Evolutionary conservation across 768 basidiomycete species (phyloP), one percentile per base, ranked within the genome.

Genomic region (Cystofilobasidium capitatum): DNA sequence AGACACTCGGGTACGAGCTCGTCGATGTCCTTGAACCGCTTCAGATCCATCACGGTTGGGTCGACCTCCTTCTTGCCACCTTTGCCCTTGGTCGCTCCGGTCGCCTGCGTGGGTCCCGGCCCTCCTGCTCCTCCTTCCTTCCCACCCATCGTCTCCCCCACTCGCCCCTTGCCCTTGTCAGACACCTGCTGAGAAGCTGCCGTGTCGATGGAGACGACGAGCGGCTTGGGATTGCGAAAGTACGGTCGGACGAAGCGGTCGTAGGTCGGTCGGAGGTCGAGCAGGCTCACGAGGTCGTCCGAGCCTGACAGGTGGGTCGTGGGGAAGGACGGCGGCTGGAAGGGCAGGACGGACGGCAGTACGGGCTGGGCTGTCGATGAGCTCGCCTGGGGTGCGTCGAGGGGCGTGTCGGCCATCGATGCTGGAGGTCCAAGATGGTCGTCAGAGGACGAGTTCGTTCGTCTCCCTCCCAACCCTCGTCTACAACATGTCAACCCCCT

Each of bases 191-290:
- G 9, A 44, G 17, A 35, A 2, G 7, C 37, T 12, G 12, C 31
- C 31, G 5, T 45, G 35, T 31, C 65, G 12, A 45, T 33, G 13
- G 45, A 45, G 4, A 36, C 36, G 22, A 68, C 55, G 22, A 60
- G 60, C 39, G 59, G 51, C 31, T 61, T 61, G 0, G 66, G 58
- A 31, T 63, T 63, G 12, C 63, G 44, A 39, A 69, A 69, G 57
- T 64, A 69, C 8, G 68, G 68, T 10, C 68, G 68, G 31, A 69
- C 68, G 44, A 58, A 69, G 42, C 47, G n/a, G 62, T 69, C 68
- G 62, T 69, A 69, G 3, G 68, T 47, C 6, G 62, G 45, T 10
- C 63, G 62, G 42, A 69, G 62, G 20, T 37, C 54, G 35, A 69
- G 68, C 31, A 51, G 55, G 2, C 62, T 33, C 26, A 69, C 31